Evolutionary conservation across 495 filamentous ascomycete species (phyloP).

Genomic region (Tetracladium setigerum): DNA sequence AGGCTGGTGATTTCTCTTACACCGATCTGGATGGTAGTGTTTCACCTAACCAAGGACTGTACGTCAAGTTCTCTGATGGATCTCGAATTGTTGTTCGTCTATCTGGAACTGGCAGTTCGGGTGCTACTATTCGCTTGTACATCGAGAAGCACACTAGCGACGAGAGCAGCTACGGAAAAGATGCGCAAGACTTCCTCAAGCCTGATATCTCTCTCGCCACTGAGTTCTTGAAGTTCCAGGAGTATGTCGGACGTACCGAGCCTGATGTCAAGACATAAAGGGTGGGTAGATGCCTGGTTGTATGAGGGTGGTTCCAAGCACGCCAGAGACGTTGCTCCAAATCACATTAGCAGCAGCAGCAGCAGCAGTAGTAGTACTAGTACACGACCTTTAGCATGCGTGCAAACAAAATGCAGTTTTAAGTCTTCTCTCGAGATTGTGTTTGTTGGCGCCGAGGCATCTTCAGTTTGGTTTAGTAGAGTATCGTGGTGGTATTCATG

Average conservation of each 20-base stretch:
- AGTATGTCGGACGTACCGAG: conserved; percentile 81
- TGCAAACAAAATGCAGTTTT: no score
- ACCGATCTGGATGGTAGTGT: conserved; percentile 95
- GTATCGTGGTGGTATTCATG: no score
- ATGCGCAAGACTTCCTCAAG: conserved; percentile 91
- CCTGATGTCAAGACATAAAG: conserved; percentile 88
- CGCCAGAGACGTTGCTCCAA: no score
- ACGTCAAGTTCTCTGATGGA: conserved; percentile 89
- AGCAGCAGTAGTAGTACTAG: no score
- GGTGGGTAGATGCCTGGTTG: not conserved
- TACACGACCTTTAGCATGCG: no score
- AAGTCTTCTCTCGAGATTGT: no score
- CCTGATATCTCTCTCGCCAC: conserved; percentile 80
- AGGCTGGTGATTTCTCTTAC: conserved; percentile 95
- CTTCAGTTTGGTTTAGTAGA: no score
- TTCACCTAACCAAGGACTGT: conserved; percentile 91
- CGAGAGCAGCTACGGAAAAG: conserved; percentile 59
- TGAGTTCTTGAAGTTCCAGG: conserved; percentile 78
- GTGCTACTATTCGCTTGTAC: conserved; percentile 93
- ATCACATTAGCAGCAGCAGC: no score
- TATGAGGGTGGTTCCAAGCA: not conserved
- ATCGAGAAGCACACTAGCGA: conserved; percentile 85
- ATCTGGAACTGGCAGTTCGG: conserved; percentile 89
- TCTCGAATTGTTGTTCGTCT: conserved; percentile 89
- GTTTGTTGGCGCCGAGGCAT: no score